Percentiles rank a stretch among this genome's conserved stretches.
phyloP scores from a whole-genome alignment of 2,329 filamentous ascomycete genomes.

The Harringtonia aguacate region DNA sequence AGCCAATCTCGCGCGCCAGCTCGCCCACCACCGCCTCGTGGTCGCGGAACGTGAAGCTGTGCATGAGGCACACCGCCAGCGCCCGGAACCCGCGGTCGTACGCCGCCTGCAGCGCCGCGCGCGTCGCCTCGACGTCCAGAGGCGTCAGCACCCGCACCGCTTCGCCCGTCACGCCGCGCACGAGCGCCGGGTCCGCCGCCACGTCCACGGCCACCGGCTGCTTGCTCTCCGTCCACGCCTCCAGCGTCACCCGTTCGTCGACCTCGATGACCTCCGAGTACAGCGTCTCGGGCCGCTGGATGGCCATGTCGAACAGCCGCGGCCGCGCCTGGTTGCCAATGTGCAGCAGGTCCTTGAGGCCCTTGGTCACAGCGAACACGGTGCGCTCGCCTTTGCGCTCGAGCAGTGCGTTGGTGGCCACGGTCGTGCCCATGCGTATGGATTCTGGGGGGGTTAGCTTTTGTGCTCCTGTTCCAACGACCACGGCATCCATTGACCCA shows the following conservation, averaged over 20 bases:
- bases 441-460: no score
- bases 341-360: conserved; percentile 65
- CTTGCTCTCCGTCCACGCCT: no score
- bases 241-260: no score
- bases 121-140: conserved; percentile 46
- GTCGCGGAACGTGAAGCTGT: conserved; percentile 81
- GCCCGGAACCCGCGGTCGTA: conserved; percentile 63
- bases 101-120: conserved; percentile 52
- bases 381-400: conserved; percentile 86
- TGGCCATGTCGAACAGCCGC: no score
- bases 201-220: conserved; percentile 28
- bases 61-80: conserved; percentile 84
- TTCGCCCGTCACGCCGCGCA: conserved; percentile 67
- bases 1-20: conserved; percentile 71
- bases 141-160: conserved; percentile 58
- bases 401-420: conserved; percentile 83
- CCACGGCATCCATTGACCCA: no score
- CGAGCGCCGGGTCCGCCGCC: no score
- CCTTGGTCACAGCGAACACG: conserved; percentile 75
- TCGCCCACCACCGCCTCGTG: conserved; percentile 72
- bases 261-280: conserved; percentile 67
- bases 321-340: no score
- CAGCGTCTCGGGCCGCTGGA: conserved; percentile 44
- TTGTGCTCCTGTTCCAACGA: no score
- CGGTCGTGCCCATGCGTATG: conserved; percentile 92